Evolutionary conservation across 169 alveolate genomes (phyloP).

Genomic region (Cryptosporidium ubiquitum): DNA sequence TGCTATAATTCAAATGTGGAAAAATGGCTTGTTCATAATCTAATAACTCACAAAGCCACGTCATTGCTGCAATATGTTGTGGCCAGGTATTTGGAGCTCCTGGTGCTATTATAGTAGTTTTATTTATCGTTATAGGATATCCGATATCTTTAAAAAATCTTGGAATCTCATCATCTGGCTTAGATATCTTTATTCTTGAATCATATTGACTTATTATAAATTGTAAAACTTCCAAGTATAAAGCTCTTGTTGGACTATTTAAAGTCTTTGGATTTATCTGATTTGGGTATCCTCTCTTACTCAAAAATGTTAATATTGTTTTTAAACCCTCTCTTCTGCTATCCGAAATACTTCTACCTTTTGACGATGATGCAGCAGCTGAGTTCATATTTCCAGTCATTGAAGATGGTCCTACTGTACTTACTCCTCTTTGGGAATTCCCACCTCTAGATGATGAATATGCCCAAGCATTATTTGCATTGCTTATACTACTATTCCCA

Average conservation of each 20-base stretch:
- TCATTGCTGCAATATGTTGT: conserved; percentile 82
- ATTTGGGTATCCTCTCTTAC: conserved; percentile 64
- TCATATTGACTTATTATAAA: conserved; percentile 60
- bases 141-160: conserved; percentile 81
- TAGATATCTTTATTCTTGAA: conserved; percentile 41
- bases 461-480: neutral
- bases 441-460: conserved; percentile 55
- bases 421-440: conserved; percentile 23
- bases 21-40: conserved; percentile 83
- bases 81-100: conserved; percentile 85
- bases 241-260: conserved; percentile 61
- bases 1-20: conserved; percentile 78
- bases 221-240: conserved; percentile 58
- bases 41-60: conserved; percentile 84
- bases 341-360: conserved; percentile 29
- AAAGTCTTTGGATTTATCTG: conserved; percentile 69
- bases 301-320: conserved; percentile 65
- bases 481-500: neutral
- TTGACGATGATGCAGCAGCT: conserved; percentile 45
- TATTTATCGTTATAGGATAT: conserved; percentile 83
- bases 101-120: conserved; percentile 84
- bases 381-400: neutral
- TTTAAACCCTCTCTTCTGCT: conserved; percentile 63
- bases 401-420: neutral
- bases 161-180: conserved; percentile 72